A percentile compares a stretch with the other conserved stretches of the same genome.
Evolutionary conservation across 306 rosid genomes (phyloP).

Genomic region (Benincasa hispida): DNA sequence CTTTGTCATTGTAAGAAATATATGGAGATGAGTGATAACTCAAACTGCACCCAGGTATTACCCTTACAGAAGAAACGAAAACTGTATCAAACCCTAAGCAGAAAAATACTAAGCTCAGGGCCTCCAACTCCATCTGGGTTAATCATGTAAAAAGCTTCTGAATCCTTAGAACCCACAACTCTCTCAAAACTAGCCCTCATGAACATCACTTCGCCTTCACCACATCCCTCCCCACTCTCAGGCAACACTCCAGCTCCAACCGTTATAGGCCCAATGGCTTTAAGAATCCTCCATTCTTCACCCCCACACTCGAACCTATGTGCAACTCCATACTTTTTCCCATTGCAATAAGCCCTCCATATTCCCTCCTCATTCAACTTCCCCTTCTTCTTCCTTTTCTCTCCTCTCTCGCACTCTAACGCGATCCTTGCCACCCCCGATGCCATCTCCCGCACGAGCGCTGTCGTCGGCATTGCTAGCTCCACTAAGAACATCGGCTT

Average conservation of each 20-base stretch:
- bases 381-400: background rate
- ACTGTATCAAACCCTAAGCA: conserved; percentile 52
- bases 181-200: conserved; percentile 89
- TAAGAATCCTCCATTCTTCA: conserved; percentile 73
- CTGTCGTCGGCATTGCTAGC: conserved; percentile 63
- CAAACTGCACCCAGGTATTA: too few relatives aligned
- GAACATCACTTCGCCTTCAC: conserved; percentile 57
- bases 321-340: conserved; percentile 65
- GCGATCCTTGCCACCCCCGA: conserved; percentile 78
- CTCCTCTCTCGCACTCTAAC: conserved; percentile 48
- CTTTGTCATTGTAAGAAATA: too few relatives aligned
- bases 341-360: conserved; percentile 85
- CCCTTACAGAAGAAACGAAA: too few relatives aligned
- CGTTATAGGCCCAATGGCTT: conserved; percentile 59
- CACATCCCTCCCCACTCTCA: conserved; percentile 8
- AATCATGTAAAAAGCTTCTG: conserved; percentile 80
- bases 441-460: conserved; percentile 73
- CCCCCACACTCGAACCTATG: conserved; percentile 40
- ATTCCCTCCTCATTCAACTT: conserved; percentile 36
- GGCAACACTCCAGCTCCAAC: conserved; percentile 91
- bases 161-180: conserved; percentile 75
- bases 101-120: conserved; percentile 73
- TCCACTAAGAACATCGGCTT: conserved; percentile 50
- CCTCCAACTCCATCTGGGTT: conserved; percentile 67
- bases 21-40: too few relatives aligned